Conservation (phyloP, 1,284 basidiomycete genomes). For the Thecaphora thlaspeos region DNA sequence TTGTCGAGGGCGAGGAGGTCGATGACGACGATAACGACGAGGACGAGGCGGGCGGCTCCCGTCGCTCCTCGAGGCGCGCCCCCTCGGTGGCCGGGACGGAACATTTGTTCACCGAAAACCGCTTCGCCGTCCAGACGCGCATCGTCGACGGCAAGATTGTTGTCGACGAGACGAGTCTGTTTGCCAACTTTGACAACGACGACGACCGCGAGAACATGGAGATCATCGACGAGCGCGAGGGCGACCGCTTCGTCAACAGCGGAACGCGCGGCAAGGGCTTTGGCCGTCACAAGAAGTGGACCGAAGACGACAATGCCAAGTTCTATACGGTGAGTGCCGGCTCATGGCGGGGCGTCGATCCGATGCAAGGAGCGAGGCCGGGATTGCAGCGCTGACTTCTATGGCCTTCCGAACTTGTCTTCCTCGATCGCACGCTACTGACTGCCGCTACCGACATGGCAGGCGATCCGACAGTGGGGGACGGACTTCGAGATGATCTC, state of each 20-base stretch:
- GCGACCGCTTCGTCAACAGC: conserved; percentile 71
- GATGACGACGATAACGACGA: conserved; percentile 17
- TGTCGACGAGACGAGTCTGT: conserved; percentile 57
- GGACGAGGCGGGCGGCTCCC: conserved; percentile 7
- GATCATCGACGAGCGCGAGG: conserved; percentile 77
- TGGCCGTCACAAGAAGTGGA: conserved; percentile 71
- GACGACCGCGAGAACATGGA: conserved; percentile 69
- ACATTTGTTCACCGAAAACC: conserved; percentile 46
- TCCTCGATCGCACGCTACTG: not conserved
- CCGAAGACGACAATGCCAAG: conserved; percentile 76
- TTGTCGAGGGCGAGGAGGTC: conserved; percentile 16
- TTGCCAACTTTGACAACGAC: conserved; percentile 51
- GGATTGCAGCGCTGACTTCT: no score
- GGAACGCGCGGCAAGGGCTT: conserved; percentile 70
- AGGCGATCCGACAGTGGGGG: conserved; percentile 82
- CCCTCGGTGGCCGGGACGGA: conserved; percentile 24
- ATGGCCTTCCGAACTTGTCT: no score
- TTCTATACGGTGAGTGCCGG: conserved; percentile 71
- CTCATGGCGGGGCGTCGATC: no score
- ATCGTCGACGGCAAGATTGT: conserved; percentile 59
- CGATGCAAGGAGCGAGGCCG: no score
- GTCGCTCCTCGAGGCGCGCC: conserved; percentile 14
- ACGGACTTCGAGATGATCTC: conserved; percentile 90
- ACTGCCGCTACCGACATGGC: conserved; percentile 3
- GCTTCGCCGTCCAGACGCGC: conserved; percentile 55